phyloP scores from a whole-genome alignment of 768 basidiomycete genomes.

The Boletellus emodensis region DNA sequence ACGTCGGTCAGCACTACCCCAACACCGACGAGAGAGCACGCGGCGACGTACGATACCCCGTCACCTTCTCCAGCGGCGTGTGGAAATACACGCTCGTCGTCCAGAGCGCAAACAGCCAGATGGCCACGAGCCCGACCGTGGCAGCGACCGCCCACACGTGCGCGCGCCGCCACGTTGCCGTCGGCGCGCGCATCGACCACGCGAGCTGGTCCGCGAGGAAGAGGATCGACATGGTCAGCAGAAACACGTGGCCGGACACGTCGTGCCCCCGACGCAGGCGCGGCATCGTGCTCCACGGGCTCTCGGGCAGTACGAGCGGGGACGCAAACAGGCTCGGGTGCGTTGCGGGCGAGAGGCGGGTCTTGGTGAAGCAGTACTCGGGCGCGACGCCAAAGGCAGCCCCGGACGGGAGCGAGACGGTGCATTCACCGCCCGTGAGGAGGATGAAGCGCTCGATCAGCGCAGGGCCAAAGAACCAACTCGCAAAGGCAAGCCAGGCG shows the following conservation, averaged over 20 bases:
- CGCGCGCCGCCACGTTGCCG: conserved; percentile 35
- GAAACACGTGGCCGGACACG: conserved; percentile 89
- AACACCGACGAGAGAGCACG: not conserved
- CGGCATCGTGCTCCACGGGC: no score
- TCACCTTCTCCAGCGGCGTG: conserved; percentile 79
- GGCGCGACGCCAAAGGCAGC: conserved; percentile 49
- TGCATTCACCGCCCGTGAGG: conserved; percentile 72
- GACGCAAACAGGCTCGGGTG: conserved; percentile 62
- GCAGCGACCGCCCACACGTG: conserved; percentile 48
- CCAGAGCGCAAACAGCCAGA: conserved; percentile 72
- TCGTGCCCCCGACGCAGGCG: no score
- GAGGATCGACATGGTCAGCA: conserved; percentile 73
- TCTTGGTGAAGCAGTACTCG: conserved; percentile 52
- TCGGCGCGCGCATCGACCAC: conserved; percentile 41
- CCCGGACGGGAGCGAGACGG: conserved; percentile 58
- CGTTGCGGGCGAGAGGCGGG: conserved; percentile 50
- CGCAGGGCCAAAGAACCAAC: conserved; percentile 87
- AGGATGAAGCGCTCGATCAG: conserved; percentile 63
- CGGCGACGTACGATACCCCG: conserved; percentile 68
- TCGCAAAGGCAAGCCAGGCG: conserved; percentile 72
- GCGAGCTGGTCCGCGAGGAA: conserved; percentile 77
- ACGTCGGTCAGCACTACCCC: not conserved
- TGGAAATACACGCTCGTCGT: conserved; percentile 93
- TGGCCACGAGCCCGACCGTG: conserved; percentile 45
- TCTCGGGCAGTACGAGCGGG: conserved; percentile 33